Conservation (phyloP, 1,284 basidiomycete genomes). For the Pascua sp. region DNA sequence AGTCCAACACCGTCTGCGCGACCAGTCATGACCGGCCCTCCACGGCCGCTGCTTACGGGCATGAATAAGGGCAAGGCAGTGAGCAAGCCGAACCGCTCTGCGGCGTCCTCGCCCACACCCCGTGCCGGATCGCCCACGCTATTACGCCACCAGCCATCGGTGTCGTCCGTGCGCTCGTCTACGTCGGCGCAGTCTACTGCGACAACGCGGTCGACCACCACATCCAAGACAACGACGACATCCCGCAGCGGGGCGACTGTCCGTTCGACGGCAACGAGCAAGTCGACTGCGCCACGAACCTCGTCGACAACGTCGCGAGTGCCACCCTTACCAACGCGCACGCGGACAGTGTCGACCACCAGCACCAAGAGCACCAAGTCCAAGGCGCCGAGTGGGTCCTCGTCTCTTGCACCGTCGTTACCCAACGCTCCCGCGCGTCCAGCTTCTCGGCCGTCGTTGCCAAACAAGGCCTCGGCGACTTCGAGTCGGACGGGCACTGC, state of each 20-base stretch:
- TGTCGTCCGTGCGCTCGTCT: slow-evolving; percentile 5
- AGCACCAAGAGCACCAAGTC: background rate
- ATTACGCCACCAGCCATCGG: slow-evolving; percentile 8
- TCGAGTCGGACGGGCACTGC: slow-evolving; percentile 1
- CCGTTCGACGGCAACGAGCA: background rate
- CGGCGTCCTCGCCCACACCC: slow-evolving; percentile 1
- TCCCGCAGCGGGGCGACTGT: background rate
- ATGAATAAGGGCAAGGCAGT: slow-evolving; percentile 1
- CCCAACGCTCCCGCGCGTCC: too few species aligned
- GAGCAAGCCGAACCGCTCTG: background rate
- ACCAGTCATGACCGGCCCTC: slow-evolving; percentile 20
- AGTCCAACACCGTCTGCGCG: too few species aligned
- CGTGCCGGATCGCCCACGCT: background rate
- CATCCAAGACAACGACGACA: background rate
- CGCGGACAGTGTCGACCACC: slow-evolving; percentile 9
- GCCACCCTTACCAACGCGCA: slow-evolving; percentile 2
- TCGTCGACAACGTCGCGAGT: slow-evolving; percentile 2
- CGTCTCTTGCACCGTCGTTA: slow-evolving; percentile 20
- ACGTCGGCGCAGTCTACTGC: slow-evolving; percentile 1
- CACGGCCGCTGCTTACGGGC: slow-evolving; percentile 40
- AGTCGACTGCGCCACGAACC: background rate
- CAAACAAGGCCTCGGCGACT: background rate
- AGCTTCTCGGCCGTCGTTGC: background rate
- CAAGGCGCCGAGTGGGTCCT: background rate
- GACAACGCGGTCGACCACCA: background rate